These are phyloP conservation scores for Corchorus olitorius DNA, from an alignment of 345 rosid genomes.

Conservation along the genomic window DNA sequence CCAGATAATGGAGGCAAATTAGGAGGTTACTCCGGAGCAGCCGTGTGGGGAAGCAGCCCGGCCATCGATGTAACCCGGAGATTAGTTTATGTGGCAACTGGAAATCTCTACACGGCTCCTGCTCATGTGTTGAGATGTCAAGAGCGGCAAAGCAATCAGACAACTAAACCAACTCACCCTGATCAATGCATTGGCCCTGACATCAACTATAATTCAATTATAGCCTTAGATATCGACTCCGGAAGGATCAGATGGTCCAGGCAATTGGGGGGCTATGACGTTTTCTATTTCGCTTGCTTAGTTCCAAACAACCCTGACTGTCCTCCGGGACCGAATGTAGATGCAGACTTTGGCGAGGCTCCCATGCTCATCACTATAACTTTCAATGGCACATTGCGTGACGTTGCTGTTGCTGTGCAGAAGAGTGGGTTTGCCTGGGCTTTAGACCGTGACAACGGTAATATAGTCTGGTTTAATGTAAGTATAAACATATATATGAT, in stretches of 20 bases:
- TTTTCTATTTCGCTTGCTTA: constrained; percentile 45
- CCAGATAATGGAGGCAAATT: constrained; percentile 41
- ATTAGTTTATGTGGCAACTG: constrained; percentile 40
- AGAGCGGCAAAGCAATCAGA: constrained; percentile 41
- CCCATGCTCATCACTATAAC: constrained; percentile 33
- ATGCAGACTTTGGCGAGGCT: constrained; percentile 60
- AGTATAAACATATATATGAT: not conserved
- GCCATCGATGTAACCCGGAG: constrained; percentile 37
- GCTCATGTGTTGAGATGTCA: constrained; percentile 39
- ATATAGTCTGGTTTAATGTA: constrained; percentile 46
- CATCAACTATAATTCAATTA: constrained; percentile 35
- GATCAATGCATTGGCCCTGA: constrained; percentile 44
- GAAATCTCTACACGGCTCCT: constrained; percentile 48
- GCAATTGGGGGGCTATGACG: constrained; percentile 47
- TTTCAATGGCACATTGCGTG: constrained; percentile 18
- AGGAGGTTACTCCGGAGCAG: constrained; percentile 51
- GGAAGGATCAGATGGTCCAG: constrained; percentile 40
- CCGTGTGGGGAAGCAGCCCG: constrained; percentile 58
- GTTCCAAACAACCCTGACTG: constrained; percentile 47
- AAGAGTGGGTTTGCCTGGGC: constrained; percentile 57
- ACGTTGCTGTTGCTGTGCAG: constrained; percentile 43
- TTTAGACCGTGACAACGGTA: constrained; percentile 41
- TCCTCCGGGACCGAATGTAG: constrained; percentile 53
- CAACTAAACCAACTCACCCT: constrained; percentile 37
- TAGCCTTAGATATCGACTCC: constrained; percentile 32